phyloP scores from a whole-genome alignment of 805 yeast genomes.

The Wickerhamomyces rabaulensis region DNA sequence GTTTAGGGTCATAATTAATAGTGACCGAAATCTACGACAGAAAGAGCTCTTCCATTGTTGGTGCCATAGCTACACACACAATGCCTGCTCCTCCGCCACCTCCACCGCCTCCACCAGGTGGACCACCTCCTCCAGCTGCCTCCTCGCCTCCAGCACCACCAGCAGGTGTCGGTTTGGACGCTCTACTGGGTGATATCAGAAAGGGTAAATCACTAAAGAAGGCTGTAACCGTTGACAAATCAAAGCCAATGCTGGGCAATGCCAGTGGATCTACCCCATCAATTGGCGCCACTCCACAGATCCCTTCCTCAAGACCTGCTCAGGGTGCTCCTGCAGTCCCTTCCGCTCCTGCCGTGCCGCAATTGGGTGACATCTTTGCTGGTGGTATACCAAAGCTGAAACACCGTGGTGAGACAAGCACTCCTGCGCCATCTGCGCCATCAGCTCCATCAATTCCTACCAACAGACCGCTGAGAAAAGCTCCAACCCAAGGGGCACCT shows the following conservation, averaged over 20 bases:
- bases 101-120: conserved; percentile 54
- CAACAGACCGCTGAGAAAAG: not conserved
- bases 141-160: conserved; percentile 27
- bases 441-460: conserved; percentile 22
- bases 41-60: not conserved
- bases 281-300: conserved; percentile 17
- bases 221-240: conserved; percentile 62
- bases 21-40: not conserved
- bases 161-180: conserved; percentile 38
- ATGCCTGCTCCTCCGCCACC: conserved; percentile 57
- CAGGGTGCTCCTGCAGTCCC: not conserved
- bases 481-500: conserved; percentile 18
- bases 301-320: conserved; percentile 12
- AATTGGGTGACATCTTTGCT: conserved; percentile 22
- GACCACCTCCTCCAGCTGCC: conserved; percentile 46
- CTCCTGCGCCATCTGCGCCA: conserved; percentile 21
- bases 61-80: not conserved
- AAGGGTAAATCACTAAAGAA: conserved; percentile 58
- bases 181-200: conserved; percentile 76
- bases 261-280: conserved; percentile 12
- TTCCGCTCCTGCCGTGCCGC: conserved; percentile 13
- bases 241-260: conserved; percentile 45
- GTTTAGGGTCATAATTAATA: not conserved
- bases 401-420: conserved; percentile 10
- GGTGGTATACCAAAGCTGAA: conserved; percentile 21